Base-by-base conservation (phyloP, 1,284 basidiomycete species). In the Ustilago shanxiensis region DNA sequence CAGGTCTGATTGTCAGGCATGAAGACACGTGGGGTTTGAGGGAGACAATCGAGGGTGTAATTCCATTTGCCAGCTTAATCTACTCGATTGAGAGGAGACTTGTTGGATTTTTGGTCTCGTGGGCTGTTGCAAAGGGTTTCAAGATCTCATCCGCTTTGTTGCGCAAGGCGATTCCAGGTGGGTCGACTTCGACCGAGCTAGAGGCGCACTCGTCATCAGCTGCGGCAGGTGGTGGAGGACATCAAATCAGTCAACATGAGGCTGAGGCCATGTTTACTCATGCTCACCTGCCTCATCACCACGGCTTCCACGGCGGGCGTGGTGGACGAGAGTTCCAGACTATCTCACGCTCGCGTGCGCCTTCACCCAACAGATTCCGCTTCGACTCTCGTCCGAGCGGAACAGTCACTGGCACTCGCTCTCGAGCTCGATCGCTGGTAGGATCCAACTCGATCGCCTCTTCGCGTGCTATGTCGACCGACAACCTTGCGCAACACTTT, bases 1-100 rank as follows among this genome's bases (percentile, higher is more conserved):
- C 78, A 39, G 85, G 85, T 18, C 70, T 79, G 20, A 84, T 86
- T 44, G 84, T 85, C 3, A 71, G 82, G 28, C 85, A 86, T 62
- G 85, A 86, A 51, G 85, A 86, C 55, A 83, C 81, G 7, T 86
- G 85, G 85, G 81, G 85, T 9, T 29, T 85, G 58, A 72, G 84
- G 7, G 85, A 86, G 73, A 72, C 83, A 10, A 81, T 86, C 41
- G 85, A 85, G 49, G 84, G 83, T 14, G 74, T 80, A 28, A 69
- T 86, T 13, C 85, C 85, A 1, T 83, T 85, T 58, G 78, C 80
- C 1, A 81, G 81, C 26, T 47, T 83, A 4, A 59, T 83, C 51
- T 83, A 83, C 55, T 76, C 81, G 33, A 67, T 83, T 59, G 79
- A 83, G 59, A 66, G 82, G 18, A 68, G 82, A n/a, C 55, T 83